These are phyloP conservation scores for Parathielavia appendiculata DNA, from an alignment of 495 filamentous ascomycete species.

Conservation along the genomic window DNA sequence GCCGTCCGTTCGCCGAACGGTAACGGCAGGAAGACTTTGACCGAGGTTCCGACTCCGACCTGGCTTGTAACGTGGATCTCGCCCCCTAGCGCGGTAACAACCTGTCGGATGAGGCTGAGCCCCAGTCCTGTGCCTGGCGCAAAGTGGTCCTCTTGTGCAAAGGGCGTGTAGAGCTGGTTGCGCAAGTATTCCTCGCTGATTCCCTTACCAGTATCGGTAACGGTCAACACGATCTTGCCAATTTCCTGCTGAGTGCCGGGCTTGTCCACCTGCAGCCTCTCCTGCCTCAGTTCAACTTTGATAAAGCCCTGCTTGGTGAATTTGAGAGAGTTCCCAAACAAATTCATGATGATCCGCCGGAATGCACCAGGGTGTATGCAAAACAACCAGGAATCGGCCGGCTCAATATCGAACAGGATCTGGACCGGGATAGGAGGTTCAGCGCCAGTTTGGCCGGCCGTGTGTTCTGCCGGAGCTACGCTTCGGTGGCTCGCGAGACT, in stretches of 20 bases:
- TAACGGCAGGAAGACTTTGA: conserved; percentile 49
- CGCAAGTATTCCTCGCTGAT: conserved; percentile 63
- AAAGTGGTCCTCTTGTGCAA: conserved; percentile 63
- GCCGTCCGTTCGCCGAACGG: neutral
- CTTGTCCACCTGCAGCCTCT: conserved; percentile 27
- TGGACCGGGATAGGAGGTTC: conserved; percentile 33
- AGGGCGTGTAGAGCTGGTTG: conserved; percentile 60
- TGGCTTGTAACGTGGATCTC: conserved; percentile 56
- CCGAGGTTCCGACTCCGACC: conserved; percentile 53
- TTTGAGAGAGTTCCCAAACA: conserved; percentile 79
- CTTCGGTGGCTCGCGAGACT: too few relatives aligned
- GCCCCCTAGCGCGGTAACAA: conserved; percentile 56
- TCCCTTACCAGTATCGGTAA: conserved; percentile 62
- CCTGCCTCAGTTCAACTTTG: conserved; percentile 51
- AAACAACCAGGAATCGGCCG: conserved; percentile 54
- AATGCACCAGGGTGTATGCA: conserved; percentile 66
- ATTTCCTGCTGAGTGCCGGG: conserved; percentile 13
- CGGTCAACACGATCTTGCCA: conserved; percentile 35
- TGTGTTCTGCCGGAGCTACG: neutral
- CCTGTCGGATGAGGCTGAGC: conserved; percentile 59
- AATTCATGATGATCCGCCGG: conserved; percentile 70
- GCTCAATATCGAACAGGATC: conserved; percentile 60
- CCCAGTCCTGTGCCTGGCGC: conserved; percentile 63
- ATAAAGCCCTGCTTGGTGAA: conserved; percentile 66
- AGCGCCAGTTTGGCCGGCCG: neutral